phyloP scores from a whole-genome alignment of 2,329 filamentous ascomycete genomes.

The Aspergillus alliaceus region DNA sequence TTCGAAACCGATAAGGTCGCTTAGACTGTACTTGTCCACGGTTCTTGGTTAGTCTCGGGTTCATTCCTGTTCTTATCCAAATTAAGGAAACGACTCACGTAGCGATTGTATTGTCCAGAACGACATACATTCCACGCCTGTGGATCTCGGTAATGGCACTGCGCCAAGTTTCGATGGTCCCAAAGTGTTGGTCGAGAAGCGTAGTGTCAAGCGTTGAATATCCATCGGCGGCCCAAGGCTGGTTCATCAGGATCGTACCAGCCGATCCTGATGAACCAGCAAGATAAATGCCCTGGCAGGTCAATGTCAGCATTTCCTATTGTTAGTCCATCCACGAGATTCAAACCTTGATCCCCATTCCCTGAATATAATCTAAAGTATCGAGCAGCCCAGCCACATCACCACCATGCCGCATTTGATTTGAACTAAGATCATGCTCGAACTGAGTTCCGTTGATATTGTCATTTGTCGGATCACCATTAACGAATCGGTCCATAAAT shows the following conservation, averaged over 20 bases:
- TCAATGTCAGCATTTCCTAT: too few species aligned
- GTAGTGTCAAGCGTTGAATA: constrained; percentile 63
- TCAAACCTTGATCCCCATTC: constrained; percentile 61
- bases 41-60: too few species aligned
- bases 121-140: constrained; percentile 62
- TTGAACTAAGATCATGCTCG: constrained; percentile 61
- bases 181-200: constrained; percentile 63
- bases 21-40: constrained; percentile 38
- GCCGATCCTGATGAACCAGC: too few species aligned
- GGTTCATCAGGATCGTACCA: constrained; percentile 64
- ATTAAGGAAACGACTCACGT: constrained; percentile 53
- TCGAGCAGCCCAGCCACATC: constrained; percentile 60
- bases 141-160: constrained; percentile 60
- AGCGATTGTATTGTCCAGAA: constrained; percentile 65
- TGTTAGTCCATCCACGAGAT: too few species aligned
- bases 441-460: constrained; percentile 61
- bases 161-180: constrained; percentile 60
- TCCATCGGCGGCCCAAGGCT: constrained; percentile 63
- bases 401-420: constrained; percentile 64
- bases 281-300: constrained; percentile 61
- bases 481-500: constrained; percentile 64
- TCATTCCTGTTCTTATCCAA: too few species aligned
- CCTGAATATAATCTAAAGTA: constrained; percentile 64
- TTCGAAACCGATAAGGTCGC: constrained; percentile 63
- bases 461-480: constrained; percentile 65